phyloP scores from a whole-genome alignment of 495 filamentous ascomycete species.

The Pyrenopolyporus hunteri region DNA sequence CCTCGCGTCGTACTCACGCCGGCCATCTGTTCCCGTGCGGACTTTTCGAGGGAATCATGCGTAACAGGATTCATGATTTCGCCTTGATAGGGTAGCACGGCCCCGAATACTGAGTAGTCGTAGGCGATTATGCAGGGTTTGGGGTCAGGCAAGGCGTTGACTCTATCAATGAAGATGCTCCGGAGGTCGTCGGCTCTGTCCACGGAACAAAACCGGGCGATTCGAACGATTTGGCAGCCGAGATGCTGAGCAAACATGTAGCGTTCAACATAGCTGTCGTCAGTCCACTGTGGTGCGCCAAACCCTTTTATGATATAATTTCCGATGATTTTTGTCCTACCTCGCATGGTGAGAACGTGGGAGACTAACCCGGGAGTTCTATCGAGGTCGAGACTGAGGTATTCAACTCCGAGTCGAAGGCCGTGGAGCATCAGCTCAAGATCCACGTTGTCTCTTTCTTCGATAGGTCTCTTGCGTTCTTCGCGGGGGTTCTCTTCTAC shows the following conservation, averaged over 20 bases:
- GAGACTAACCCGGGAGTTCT: conserved; percentile 58
- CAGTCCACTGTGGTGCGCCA: conserved; percentile 64
- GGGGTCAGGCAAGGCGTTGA: conserved; percentile 57
- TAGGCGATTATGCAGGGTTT: conserved; percentile 71
- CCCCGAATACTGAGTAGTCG: conserved; percentile 71
- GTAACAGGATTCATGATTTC: conserved; percentile 71
- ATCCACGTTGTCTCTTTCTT: conserved; percentile 58
- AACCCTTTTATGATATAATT: conserved; percentile 61
- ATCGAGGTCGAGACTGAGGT: conserved; percentile 69
- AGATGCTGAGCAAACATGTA: conserved; percentile 64
- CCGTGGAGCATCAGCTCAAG: conserved; percentile 69
- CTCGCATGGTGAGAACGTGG: conserved; percentile 62
- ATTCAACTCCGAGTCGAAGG: conserved; percentile 75
- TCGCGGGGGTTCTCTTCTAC: conserved; percentile 62
- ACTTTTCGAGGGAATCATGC: conserved; percentile 65
- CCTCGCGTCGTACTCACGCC: conserved; percentile 54
- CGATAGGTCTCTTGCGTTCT: conserved; percentile 44
- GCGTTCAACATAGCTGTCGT: conserved; percentile 60
- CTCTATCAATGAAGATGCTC: conserved; percentile 58
- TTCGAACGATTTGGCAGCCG: conserved; percentile 73
- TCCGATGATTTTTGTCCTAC: conserved; percentile 77
- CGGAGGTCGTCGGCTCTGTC: conserved; percentile 65
- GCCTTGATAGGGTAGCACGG: conserved; percentile 71
- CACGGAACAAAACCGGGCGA: conserved; percentile 66
- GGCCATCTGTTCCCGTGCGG: conserved; percentile 49